Conservation (phyloP, 805 yeast species). For the Yarrowia divulgata region DNA sequence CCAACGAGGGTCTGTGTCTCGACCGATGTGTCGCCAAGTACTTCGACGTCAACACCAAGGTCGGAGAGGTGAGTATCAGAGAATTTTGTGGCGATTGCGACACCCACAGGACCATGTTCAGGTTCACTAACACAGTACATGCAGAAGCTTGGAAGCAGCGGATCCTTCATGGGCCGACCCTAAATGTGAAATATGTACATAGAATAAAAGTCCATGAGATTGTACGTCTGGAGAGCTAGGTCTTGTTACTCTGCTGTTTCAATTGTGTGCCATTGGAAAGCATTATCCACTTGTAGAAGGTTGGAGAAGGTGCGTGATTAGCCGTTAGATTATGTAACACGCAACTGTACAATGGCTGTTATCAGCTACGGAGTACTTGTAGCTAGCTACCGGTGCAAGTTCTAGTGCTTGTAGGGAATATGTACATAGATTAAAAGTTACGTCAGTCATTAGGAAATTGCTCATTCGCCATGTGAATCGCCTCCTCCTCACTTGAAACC, state of each 20-base stretch:
- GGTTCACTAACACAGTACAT: constrained; percentile 51
- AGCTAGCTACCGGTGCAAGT: too few species aligned
- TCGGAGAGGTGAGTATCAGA: constrained; percentile 66
- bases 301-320: background rate
- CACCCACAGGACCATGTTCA: background rate
- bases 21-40: constrained; percentile 97
- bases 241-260: too few species aligned
- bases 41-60: constrained; percentile 92
- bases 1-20: constrained; percentile 83
- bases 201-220: background rate
- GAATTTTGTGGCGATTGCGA: background rate
- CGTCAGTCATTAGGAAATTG: too few species aligned
- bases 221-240: background rate
- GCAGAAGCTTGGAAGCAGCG: constrained; percentile 58
- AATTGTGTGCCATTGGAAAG: too few species aligned
- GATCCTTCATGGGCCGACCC: constrained; percentile 45
- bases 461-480: background rate
- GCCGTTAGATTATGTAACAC: background rate
- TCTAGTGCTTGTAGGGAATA: background rate
- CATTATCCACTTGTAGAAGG: background rate
- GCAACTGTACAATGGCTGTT: too few species aligned
- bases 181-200: constrained; percentile 32
- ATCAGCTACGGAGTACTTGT: background rate
- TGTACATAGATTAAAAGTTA: background rate
- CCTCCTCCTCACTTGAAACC: constrained; percentile 40